Evolutionary conservation across 2,329 filamentous ascomycete genomes (phyloP), one percentile per base, ranked within the genome.

Genomic region (Conoideocrella luteorostrata): DNA sequence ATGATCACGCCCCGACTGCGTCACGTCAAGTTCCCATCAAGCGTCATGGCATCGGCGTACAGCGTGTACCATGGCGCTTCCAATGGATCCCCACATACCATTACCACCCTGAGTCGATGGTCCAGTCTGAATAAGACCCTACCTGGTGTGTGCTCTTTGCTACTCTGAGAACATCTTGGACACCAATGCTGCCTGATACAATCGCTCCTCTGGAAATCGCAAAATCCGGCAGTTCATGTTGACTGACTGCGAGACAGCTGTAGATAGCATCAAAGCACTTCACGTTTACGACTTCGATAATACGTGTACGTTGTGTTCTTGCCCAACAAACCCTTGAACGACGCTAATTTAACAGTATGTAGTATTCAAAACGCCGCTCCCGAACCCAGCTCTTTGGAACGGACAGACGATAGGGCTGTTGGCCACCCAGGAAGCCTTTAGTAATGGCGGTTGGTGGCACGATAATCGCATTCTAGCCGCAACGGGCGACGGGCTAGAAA

Each of bases 281-380:
- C 91, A 97, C 60, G 78, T 98, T 53, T 97, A 97, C 69, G 93
- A 98, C 64, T 98, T 97, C 64, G 93, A 98, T 66, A 97, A 98
- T 60, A 97, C 91, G 29, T 69, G 87, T 91, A 70, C 62, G 83
- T 51, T 39, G 29, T 44, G 39, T 22, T 18, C 30, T 39, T 23
- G 34, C 30, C 21, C 4, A 34, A 18, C 17, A 9, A 9, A 13
- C 15, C n/a, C 50, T 42, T 22, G 10, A 40, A 17, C 17, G 22
- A 10, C 15, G 12, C 21, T 11, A 21, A 32, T 18, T 36, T 46
- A 18, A 44, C 36, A 23, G 11, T 13, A 23, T n/a, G 2, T 56
- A 89, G 86, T 98, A 39, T 98, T 98, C 70, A 82, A 84, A 55
- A 95, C 87, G 12, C 93, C 93, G 5, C 70, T 95, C 1, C 93